A percentile compares a stretch with the other conserved stretches of the same genome.
Conservation (phyloP, 148 eudicot species). For the Euryodendron excelsum region DNA sequence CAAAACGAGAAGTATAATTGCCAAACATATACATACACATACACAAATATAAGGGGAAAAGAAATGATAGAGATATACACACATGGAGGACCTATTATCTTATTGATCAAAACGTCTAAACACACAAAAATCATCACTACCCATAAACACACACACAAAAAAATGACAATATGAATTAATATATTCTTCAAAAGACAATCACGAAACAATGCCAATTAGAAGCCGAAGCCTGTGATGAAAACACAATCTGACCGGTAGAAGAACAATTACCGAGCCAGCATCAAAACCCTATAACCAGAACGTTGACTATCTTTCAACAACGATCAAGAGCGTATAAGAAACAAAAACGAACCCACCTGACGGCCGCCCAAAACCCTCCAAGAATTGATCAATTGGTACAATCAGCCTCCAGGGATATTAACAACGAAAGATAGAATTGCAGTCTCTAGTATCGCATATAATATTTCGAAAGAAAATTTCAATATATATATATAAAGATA, state of each 20-base stretch:
- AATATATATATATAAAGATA: background rate
- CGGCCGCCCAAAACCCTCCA: background rate
- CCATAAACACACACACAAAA: background rate
- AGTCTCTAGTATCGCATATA: background rate
- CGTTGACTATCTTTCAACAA: background rate
- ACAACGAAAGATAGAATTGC: background rate
- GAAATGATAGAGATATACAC: background rate
- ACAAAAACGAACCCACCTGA: background rate
- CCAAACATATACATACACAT: background rate
- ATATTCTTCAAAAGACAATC: too few relatives aligned
- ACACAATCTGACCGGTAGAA: background rate
- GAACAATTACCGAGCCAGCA: background rate
- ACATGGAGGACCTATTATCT: background rate
- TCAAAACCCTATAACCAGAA: slow-evolving; percentile 14
- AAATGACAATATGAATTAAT: too few relatives aligned
- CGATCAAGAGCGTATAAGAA: slow-evolving; percentile 3
- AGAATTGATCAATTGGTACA: background rate
- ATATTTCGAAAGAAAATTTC: background rate
- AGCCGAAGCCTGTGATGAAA: background rate
- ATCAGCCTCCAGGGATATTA: background rate
- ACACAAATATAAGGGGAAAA: background rate
- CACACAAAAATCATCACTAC: background rate
- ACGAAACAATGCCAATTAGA: background rate
- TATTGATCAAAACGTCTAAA: background rate
- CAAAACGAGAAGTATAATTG: background rate